A percentile compares a stretch with the other conserved stretches of the same genome.
Conservation (phyloP, 2,329 filamentous ascomycete species). For the Sclerotiophoma versabilis region DNA sequence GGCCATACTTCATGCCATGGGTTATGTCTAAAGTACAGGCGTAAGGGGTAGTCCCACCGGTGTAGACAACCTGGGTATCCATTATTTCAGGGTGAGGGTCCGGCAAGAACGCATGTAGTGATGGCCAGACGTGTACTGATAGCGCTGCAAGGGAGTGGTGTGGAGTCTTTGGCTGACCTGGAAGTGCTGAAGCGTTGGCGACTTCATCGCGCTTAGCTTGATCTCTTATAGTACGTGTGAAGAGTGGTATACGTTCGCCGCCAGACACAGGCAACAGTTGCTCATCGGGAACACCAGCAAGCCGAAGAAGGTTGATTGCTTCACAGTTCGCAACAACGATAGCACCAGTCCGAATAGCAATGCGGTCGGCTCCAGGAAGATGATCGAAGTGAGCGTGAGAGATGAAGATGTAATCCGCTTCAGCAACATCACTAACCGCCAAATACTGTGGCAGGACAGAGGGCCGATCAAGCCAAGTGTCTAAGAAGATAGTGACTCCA, state of each 20-base stretch:
- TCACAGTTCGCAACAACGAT: background rate
- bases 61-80: background rate
- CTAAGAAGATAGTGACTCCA: background rate
- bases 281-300: background rate
- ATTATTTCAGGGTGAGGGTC: too few species aligned
- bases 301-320: background rate
- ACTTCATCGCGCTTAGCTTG: background rate
- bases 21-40: background rate
- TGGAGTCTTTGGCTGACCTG: background rate
- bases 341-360: background rate
- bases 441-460: background rate
- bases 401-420: background rate
- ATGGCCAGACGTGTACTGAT: background rate
- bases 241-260: background rate
- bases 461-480: background rate
- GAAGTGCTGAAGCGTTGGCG: background rate
- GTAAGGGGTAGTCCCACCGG: background rate
- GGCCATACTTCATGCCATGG: background rate
- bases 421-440: background rate
- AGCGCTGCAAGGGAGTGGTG: background rate
- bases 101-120: background rate
- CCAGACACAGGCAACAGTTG: background rate
- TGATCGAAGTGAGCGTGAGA: background rate
- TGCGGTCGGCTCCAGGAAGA: background rate
- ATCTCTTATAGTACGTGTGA: background rate